Evolutionary conservation across 345 rosid genomes (phyloP), one percentile per base, ranked within the genome.

Genomic region (Brassica juncea): DNA sequence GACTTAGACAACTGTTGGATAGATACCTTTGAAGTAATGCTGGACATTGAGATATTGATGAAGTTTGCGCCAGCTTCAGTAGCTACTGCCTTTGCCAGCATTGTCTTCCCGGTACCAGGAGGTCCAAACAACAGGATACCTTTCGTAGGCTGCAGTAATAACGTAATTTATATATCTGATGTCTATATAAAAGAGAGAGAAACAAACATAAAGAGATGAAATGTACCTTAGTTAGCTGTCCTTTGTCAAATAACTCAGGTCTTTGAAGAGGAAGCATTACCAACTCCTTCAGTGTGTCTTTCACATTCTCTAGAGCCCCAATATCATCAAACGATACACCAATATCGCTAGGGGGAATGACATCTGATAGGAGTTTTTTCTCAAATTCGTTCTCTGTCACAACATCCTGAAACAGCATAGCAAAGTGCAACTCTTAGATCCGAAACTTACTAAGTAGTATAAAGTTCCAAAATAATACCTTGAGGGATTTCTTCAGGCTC

Each of bases 191-290:
- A 55, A 25, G 27, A 10, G 32, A 10, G 76, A 70, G 49, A 6
- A 74, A 16, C 70, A 74, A 71, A 14, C 25, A 10, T 19, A 32
- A 11, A 52, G 14, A 32, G 10, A 73, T 27, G 6, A 54, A 76
- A 67, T 59, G 76, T 72, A 92, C 99, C 97, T 96, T 96, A 2
- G 97, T 96, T 67, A 96, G 86, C 84, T 96, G 98, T 81, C 99
- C 99, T 86, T 92, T 96, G 89, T 91, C 82, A 86, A 96, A 96
- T 79, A 96, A 86, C 81, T 93, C 98, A 9, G 99, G 99, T 86
- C 99, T 89, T 59, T 93, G 97, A 84, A 96, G 98, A 82, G 99
- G 99, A 82, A 96, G 97, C 99, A 96, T 96, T 80, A 96, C 99
- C 88, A 96, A 80, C 87, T 96, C 98, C 89, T 89, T 96, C 87